These are phyloP conservation scores for Fusarium albosuccineum DNA, from an alignment of 2,329 filamentous ascomycete genomes.

Conservation along the genomic window DNA sequence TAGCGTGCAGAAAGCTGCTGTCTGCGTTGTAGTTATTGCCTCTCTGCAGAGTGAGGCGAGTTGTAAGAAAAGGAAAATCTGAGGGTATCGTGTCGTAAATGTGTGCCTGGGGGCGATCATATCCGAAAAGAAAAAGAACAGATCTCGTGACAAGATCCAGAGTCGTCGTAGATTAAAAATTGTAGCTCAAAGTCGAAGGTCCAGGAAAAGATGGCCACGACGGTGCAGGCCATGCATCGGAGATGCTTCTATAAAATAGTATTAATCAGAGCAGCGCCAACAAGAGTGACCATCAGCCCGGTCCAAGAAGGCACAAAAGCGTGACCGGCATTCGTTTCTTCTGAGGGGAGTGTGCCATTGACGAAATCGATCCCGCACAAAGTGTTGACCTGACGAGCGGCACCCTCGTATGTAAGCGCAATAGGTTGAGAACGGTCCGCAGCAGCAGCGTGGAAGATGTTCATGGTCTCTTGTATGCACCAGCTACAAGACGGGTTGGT, in stretches of 20 bases:
- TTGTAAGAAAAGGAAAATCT: constrained; percentile 14
- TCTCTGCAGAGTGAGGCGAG: neutral
- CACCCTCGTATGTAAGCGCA: constrained; percentile 74
- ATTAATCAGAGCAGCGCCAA: constrained; percentile 33
- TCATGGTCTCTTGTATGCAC: constrained; percentile 86
- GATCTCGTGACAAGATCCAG: constrained; percentile 22
- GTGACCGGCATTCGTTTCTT: constrained; percentile 36
- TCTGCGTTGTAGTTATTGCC: constrained; percentile 13
- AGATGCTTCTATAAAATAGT: constrained; percentile 33
- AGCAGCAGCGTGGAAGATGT: constrained; percentile 78
- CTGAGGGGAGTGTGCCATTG: constrained; percentile 65
- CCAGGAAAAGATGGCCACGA: constrained; percentile 1
- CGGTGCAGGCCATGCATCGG: neutral
- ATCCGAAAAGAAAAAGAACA: constrained; percentile 28
- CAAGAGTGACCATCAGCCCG: constrained; percentile 27
- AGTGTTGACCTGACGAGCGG: constrained; percentile 80
- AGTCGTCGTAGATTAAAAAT: constrained; percentile 36
- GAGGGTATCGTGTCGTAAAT: constrained; percentile 48
- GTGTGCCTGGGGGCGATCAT: constrained; percentile 35
- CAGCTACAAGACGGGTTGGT: constrained; percentile 79
- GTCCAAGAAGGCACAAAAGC: constrained; percentile 36
- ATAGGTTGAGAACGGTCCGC: constrained; percentile 76
- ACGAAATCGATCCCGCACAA: constrained; percentile 71
- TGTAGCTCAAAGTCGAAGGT: constrained; percentile 11
- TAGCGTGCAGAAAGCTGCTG: constrained; percentile 15